Evolutionary conservation across 768 basidiomycete species (phyloP), one percentile per base, ranked within the genome.

Genomic region (Podaxis sp.): DNA sequence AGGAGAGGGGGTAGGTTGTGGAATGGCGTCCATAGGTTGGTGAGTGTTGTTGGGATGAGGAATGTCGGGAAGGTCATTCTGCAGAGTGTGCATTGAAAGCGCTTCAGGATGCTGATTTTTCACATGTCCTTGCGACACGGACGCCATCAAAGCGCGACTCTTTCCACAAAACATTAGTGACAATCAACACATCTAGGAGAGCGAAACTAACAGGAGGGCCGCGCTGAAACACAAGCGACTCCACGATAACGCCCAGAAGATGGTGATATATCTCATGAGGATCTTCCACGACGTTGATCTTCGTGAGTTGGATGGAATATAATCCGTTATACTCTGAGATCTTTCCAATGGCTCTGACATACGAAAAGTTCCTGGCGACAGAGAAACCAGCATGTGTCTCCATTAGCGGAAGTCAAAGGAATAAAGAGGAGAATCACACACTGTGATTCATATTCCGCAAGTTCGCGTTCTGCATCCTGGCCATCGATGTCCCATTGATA

Each of bases 191-290:
- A 47, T 35, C 42, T 32, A 35, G 36, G 1, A 21, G 46, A 23
- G 5, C 1, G 6, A 13, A 44, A 63, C 65, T 55, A 48, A 71
- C 70, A 2, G 69, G 66, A 53, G 68, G 64, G 10, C 68, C 70
- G 3, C 64, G 63, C 51, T 65, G 59, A 50, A 57, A 64, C 13
- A 57, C 46, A 23, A 71, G 25, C 3, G 66, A 47, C 13, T 61
- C 59, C 4, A 48, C 53, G 40, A 75, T 70, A 2, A 65, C 65
- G 7, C 63, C 58, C 10, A 73, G 59, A 11, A 65, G 51, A 61
- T 75, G 74, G 53, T 67, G 62, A 50, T 69, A 74, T 40, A 71
- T 63, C 53, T 72, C 70, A 55, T 73, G 65, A 10, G 67, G 65
- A 54, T 69, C 63, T 10, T 52, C 46, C 0, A 67, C 61, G 35